phyloP scores from a whole-genome alignment of 2,329 filamentous ascomycete species.

The Diaporthe citriasiana region DNA sequence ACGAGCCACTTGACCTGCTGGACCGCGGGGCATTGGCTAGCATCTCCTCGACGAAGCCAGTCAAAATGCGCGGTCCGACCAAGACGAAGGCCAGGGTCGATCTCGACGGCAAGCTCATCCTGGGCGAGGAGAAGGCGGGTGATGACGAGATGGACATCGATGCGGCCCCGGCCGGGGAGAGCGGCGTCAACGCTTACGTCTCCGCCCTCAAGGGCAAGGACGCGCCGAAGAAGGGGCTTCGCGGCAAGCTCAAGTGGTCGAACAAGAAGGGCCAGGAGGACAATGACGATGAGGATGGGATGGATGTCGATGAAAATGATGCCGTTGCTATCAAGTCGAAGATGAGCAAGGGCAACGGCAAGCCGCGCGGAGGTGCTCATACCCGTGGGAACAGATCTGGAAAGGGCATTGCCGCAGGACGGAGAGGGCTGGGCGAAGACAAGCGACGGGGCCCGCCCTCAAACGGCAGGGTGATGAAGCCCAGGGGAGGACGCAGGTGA shows the following conservation, averaged over 20 bases:
- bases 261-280: slow-evolving; percentile 67
- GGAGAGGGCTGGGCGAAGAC: slow-evolving; percentile 52
- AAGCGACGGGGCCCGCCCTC: slow-evolving; percentile 46
- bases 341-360: slow-evolving; percentile 55
- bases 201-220: slow-evolving; percentile 78
- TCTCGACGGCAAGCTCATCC: slow-evolving; percentile 84
- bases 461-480: slow-evolving; percentile 49
- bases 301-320: slow-evolving; percentile 68
- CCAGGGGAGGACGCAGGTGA: slow-evolving; percentile 42
- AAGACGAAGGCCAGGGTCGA: slow-evolving; percentile 79
- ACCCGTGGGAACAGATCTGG: slow-evolving; percentile 47
- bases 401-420: slow-evolving; percentile 48
- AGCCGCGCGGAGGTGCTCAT: slow-evolving; percentile 48
- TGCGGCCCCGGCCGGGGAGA: slow-evolving; percentile 58
- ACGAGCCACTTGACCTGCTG: slow-evolving; percentile 94
- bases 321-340: slow-evolving; percentile 65
- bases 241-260: slow-evolving; percentile 79
- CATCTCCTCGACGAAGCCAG: slow-evolving; percentile 91
- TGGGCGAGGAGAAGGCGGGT: slow-evolving; percentile 67
- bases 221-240: slow-evolving; percentile 73
- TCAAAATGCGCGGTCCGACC: slow-evolving; percentile 70
- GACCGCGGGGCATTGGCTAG: slow-evolving; percentile 90
- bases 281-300: slow-evolving; percentile 62
- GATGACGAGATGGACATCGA: slow-evolving; percentile 68
- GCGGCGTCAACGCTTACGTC: slow-evolving; percentile 77